Base-by-base conservation (phyloP, 768 basidiomycete species). In the Leccinum olivaceopallidum region DNA sequence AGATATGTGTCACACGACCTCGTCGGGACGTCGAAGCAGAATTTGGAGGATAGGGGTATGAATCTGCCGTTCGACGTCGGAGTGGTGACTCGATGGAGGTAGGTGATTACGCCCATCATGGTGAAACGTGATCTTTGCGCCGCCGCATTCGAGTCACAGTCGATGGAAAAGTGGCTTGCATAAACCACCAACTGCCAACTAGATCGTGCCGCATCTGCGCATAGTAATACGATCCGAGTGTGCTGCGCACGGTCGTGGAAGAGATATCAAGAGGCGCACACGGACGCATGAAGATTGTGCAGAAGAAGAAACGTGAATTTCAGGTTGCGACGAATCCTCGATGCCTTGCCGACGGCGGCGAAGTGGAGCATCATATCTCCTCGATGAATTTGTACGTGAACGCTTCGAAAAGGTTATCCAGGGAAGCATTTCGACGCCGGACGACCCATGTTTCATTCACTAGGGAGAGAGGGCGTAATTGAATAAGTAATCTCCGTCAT, bases 401-500 rank as follows among this genome's bases (percentile, higher is more conserved):
- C 6, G 2, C 55, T 32, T 32, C 42, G 7, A 52, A 24, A 28
- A 57, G 50, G 18, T 60, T 34, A 24, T 63, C n/a, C 22, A 63
- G 20, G 22, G 44, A 2, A 1, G 18, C 26, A 22, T 18, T 10
- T 14, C 63, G 4, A 5, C 28, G 10, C 22, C 13, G 5, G 32
- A 12, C 44, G 6, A 47, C 12, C 20, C n/a, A 9, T 22, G 44
- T 47, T 47, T 47, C 42, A n/a, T 47, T 47, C 42, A n/a, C 9
- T 4, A 44, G 5, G 42, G 39, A 42, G 39, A 18, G 8, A n/a
- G n/a, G 42, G 42, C 42, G 42, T 22, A 20, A 44, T 44, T 20
- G 12, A 34, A 34, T 34, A 34, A 34, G 34, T 34, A 20, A 47
- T 22, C 6, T 22, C 20, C n/a, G 44, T 6, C 44, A 47, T 44